Evolutionary conservation across 2,329 filamentous ascomycete species (phyloP).

Genomic region (Cucurbitaria berberidis): DNA sequence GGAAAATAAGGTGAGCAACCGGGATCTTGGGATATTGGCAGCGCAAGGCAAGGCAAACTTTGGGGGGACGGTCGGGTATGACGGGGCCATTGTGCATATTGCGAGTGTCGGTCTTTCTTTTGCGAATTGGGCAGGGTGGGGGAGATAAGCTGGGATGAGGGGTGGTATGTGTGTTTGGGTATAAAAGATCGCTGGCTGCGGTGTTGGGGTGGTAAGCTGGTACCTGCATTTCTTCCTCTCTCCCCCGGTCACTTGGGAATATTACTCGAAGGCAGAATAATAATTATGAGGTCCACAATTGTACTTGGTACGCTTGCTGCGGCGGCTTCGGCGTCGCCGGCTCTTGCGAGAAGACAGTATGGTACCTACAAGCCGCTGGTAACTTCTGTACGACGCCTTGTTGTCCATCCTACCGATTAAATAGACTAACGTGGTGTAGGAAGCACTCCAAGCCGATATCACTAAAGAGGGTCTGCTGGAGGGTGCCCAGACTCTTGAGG

Average conservation of each 20-base stretch:
- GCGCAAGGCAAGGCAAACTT: not conserved
- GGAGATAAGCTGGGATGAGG: constrained; percentile 2
- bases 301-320: constrained; percentile 29
- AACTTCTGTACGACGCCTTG: constrained; percentile 21
- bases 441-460: constrained; percentile 37
- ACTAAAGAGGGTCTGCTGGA: constrained; percentile 33
- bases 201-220: not conserved
- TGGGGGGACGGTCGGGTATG: not conserved
- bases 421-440: constrained; percentile 23
- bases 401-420: not conserved
- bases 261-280: not conserved
- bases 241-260: not conserved
- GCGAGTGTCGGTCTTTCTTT: constrained; percentile 1
- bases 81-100: not conserved
- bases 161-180: not conserved
- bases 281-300: constrained; percentile 29
- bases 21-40: not conserved
- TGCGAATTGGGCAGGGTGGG: constrained; percentile 5
- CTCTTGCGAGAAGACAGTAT: constrained; percentile 17
- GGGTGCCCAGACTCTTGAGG: constrained; percentile 42
- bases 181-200: not conserved
- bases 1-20: not conserved
- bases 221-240: not conserved
- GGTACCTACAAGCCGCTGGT: constrained; percentile 28
- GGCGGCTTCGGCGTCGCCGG: constrained; percentile 21